phyloP scores from a whole-genome alignment of 495 filamentous ascomycete species.

The Darksidea phi region DNA sequence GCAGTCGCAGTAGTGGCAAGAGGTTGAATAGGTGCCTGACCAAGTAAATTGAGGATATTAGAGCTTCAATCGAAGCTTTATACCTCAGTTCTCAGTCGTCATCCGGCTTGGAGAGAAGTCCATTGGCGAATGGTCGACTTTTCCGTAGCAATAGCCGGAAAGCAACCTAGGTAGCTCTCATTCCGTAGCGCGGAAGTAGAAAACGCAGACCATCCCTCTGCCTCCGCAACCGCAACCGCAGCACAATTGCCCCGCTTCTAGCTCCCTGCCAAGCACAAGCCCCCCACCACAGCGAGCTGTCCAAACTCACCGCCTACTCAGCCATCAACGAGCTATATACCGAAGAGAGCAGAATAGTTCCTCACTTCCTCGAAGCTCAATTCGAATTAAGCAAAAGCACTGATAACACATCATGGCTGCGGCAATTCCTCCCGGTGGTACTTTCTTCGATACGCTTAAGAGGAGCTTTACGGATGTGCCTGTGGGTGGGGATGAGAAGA shows the following conservation, averaged over 20 bases:
- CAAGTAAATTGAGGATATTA: not conserved
- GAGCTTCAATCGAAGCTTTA: not conserved
- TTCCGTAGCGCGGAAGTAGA: too few relatives aligned
- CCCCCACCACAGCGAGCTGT: too few relatives aligned
- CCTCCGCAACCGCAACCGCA: too few relatives aligned
- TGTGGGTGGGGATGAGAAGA: constrained; percentile 65
- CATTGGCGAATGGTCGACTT: not conserved
- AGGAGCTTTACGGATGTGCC: constrained; percentile 79
- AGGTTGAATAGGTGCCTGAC: not conserved
- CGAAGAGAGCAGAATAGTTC: too few relatives aligned
- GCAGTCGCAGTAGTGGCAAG: not conserved
- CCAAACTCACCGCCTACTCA: not conserved
- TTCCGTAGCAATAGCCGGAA: too few relatives aligned
- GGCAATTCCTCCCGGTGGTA: constrained; percentile 59
- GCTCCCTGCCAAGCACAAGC: too few relatives aligned
- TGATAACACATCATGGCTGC: constrained; percentile 27
- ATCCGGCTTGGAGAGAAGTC: not conserved
- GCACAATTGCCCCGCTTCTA: too few relatives aligned
- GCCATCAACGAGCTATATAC: not conserved
- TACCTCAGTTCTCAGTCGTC: not conserved
- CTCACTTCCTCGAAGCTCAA: too few relatives aligned
- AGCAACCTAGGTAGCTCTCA: too few relatives aligned
- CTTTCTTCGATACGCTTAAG: constrained; percentile 82
- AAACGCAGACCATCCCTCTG: too few relatives aligned
- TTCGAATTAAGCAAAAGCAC: too few relatives aligned